Evolutionary conservation across 1,284 basidiomycete genomes (phyloP).

Genomic region (Sporisorium reilianum): DNA sequence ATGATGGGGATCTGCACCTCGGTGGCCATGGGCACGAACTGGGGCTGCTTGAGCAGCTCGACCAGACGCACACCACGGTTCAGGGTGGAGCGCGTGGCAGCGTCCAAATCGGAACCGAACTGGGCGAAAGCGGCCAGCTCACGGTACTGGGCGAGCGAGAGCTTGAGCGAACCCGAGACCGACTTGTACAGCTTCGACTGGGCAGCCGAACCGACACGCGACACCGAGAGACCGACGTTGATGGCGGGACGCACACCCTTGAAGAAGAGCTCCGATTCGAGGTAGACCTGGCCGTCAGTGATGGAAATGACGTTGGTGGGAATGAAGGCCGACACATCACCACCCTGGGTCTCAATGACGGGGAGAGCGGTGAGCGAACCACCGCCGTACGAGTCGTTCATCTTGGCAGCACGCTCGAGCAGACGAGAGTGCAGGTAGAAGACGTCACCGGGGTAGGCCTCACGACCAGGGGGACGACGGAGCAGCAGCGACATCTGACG

Average conservation of each 20-base stretch:
- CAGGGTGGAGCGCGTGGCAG: slow-evolving; percentile 85
- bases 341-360: slow-evolving; percentile 99
- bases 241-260: slow-evolving; percentile 99
- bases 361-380: slow-evolving; percentile 98
- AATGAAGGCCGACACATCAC: slow-evolving; percentile 91
- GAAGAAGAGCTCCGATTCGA: slow-evolving; percentile 83
- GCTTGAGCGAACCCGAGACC: slow-evolving; percentile 98
- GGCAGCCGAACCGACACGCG: slow-evolving; percentile 98
- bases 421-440: slow-evolving; percentile 99
- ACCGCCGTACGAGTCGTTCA: slow-evolving; percentile 97
- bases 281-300: slow-evolving; percentile 69
- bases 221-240: slow-evolving; percentile 99
- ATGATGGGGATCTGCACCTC: slow-evolving; percentile 98
- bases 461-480: slow-evolving; percentile 99
- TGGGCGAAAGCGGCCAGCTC: slow-evolving; percentile 99
- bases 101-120: slow-evolving; percentile 99
- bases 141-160: slow-evolving; percentile 99
- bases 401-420: slow-evolving; percentile 99
- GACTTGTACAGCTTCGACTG: slow-evolving; percentile 92
- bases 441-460: slow-evolving; percentile 99
- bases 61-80: slow-evolving; percentile 97
- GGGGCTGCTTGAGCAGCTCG: slow-evolving; percentile 98
- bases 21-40: slow-evolving; percentile 80
- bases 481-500: slow-evolving; percentile 99
- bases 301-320: slow-evolving; percentile 69